Base-by-base conservation (phyloP, 139 green algal species). In the Chlorella vulgaris region DNA sequence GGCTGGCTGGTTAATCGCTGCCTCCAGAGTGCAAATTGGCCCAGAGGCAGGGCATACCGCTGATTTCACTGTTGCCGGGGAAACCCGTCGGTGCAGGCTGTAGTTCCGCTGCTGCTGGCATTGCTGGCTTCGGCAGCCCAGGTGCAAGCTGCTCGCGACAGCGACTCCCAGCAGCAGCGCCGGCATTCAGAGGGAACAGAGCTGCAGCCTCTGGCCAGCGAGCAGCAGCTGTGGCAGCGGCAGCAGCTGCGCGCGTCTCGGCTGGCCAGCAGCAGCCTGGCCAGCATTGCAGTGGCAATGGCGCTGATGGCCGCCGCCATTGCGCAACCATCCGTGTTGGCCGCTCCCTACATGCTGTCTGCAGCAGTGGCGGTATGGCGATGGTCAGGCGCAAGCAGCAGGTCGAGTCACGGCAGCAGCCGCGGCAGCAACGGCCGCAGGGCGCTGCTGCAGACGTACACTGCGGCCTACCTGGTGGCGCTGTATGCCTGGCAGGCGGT, bases 401-500 rank as follows among this genome's bases (percentile, higher is more conserved):
- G 53, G n/a, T 73, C 10, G n/a, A 35, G 35, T 0, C 31, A 1
- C 1, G 39, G 47, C 35, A 19, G 31, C 35, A 55, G 47, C 4
- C 7, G 33, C 19, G 19, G 35, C 60, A 65, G 28, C 60, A 65
- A 2, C 51, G 58, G 33, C 2, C 35, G 53, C 1, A 31, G 62
- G 53, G 28, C 28, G 21, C 29, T 63, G 18, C 61, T 81, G n/a
- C 43, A 42, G 53, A 10, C 42, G 28, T 81, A 60, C 40, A 58
- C 7, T 4, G 28, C 50, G 4, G 38, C 5, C 6, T 76, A 83
- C 38, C 38, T 88, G 28, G 4, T 77, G 21, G 8, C 51, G 51
- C 35, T 88, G n/a, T 88, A 88, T 60, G 28, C 85, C 31, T 88
- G 84, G 84, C 84, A 88, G 74, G 74, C 81, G 4, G 35, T 53